Evolutionary conservation across 768 basidiomycete species (phyloP), one percentile per base, ranked within the genome.

Genomic region (Mycena maculata): DNA sequence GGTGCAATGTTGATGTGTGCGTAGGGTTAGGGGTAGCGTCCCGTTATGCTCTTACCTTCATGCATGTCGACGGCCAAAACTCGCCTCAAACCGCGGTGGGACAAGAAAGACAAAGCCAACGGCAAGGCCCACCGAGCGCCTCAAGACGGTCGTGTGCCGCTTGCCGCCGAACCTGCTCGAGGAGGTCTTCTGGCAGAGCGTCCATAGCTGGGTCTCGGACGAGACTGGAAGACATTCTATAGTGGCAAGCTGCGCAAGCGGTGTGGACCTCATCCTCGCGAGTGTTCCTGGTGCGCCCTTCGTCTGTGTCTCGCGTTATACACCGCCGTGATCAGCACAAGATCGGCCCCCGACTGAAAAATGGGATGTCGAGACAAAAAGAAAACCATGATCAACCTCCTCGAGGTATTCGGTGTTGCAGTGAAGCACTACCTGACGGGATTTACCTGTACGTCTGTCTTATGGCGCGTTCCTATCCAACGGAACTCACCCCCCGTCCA

Each of bases 111-210:
- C 60, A 68, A 9, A 69, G 58, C 6, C 75, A n/a, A n/a, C n/a
- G n/a, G n/a, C 62, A 22, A 77, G 79, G 22, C 38, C 53, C 36
- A 78, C 78, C 6, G 91, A 92, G 67, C 87, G 92, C 6, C 81
- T 95, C 72, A 99, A 99, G 84, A 90, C 90, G 31, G 86, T 98
- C 70, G 90, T 98, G 20, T 89, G 97, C 45, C 82, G 94, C 41
- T 83, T 98, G 6, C 97, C 97, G 0, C 92, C 96, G 15, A 95
- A 96, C 73, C 83, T 99, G 3, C 97, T 97, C 5, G 95, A 96
- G 72, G 89, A 89, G 2, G 80, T 98, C 58, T 99, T 99, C 80
- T 99, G 97, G 97, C 88, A 92, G 73, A 94, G 93, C 67, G 94
- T 96, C 4, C 84, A 89, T 57, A 75, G 83, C 2, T 99, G 96